phyloP scores from a whole-genome alignment of 495 filamentous ascomycete species.

The Penicillium diatomitis region DNA sequence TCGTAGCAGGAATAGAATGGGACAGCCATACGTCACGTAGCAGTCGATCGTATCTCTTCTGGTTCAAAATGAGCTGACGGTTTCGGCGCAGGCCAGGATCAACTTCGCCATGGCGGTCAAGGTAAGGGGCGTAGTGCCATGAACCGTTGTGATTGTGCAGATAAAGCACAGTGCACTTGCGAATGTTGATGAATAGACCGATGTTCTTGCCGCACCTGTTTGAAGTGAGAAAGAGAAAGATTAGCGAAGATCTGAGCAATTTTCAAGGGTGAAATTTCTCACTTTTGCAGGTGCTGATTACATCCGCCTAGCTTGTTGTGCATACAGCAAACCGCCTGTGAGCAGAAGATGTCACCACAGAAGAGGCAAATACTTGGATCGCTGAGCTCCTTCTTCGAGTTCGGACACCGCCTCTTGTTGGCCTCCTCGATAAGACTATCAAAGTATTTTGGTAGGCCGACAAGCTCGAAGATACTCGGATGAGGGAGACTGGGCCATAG shows the following conservation, averaged over 20 bases:
- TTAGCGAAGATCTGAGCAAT: slow-evolving; percentile 4
- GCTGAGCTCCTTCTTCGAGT: slow-evolving; percentile 76
- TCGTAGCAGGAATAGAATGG: slow-evolving; percentile 78
- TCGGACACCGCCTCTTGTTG: slow-evolving; percentile 76
- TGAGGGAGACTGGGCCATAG: slow-evolving; percentile 55
- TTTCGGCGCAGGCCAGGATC: slow-evolving; percentile 74
- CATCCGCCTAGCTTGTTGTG: slow-evolving; percentile 70
- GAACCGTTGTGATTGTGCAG: slow-evolving; percentile 72
- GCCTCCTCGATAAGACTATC: slow-evolving; percentile 90
- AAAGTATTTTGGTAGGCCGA: slow-evolving; percentile 84
- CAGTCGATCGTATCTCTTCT: slow-evolving; percentile 84
- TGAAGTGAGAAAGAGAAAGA: background rate
- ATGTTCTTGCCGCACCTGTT: slow-evolving; percentile 76
- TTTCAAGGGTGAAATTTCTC: slow-evolving; percentile 18
- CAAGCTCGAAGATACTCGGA: slow-evolving; percentile 85
- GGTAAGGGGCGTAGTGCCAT: slow-evolving; percentile 81
- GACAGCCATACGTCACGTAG: slow-evolving; percentile 80
- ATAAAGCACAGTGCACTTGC: slow-evolving; percentile 86
- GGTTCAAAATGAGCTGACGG: slow-evolving; percentile 84
- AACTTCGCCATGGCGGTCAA: slow-evolving; percentile 90
- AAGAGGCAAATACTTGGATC: slow-evolving; percentile 91
- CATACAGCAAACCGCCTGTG: slow-evolving; percentile 84
- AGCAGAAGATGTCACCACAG: slow-evolving; percentile 93
- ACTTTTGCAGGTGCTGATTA: slow-evolving; percentile 84
- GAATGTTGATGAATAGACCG: slow-evolving; percentile 90